Evolutionary conservation across 352 stramenopile species (phyloP).

Genomic region (Phytophthora fragariaefolia): DNA sequence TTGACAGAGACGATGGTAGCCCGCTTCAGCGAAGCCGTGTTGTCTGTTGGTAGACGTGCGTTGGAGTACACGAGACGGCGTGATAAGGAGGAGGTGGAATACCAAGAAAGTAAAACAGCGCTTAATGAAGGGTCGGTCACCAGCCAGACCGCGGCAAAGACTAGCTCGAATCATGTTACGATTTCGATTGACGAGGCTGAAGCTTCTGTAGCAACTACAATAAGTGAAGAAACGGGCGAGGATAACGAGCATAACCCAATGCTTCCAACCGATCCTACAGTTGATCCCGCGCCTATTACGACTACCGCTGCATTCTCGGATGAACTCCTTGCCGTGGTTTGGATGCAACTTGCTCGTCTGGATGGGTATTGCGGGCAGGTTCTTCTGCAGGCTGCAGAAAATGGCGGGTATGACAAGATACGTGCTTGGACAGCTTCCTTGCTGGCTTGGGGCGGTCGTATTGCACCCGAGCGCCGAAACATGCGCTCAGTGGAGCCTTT

Average conservation of each 20-base stretch:
- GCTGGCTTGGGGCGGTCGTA: constrained; percentile 69
- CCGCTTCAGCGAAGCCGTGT: constrained; percentile 68
- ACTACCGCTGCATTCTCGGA: constrained; percentile 52
- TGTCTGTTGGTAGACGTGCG: constrained; percentile 69
- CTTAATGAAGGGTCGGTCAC: constrained; percentile 7
- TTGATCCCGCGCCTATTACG: constrained; percentile 22
- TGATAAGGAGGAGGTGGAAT: constrained; percentile 24
- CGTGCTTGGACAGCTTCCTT: constrained; percentile 81
- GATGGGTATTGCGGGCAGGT: constrained; percentile 87
- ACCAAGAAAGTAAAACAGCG: constrained; percentile 8
- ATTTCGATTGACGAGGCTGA: constrained; percentile 32
- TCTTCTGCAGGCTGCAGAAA: constrained; percentile 79
- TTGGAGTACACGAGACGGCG: constrained; percentile 54
- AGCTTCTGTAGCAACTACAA: constrained; percentile 5
- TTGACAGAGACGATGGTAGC: constrained; percentile 67
- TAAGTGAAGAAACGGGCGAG: constrained; percentile 8
- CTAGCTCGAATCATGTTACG: constrained; percentile 29
- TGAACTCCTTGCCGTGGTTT: constrained; percentile 78
- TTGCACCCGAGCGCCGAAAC: constrained; percentile 42
- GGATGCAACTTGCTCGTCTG: constrained; percentile 82
- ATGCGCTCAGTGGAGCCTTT: constrained; percentile 62
- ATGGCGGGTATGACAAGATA: constrained; percentile 79
- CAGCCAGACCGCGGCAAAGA: constrained; percentile 6
- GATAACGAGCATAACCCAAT: constrained; percentile 35
- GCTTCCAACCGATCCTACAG: constrained; percentile 28